A percentile compares a stretch with the other conserved stretches of the same genome.
These are phyloP conservation scores for Colletotrichum falcatum DNA, from an alignment of 2,329 filamentous ascomycete genomes.

Conservation along the genomic window DNA sequence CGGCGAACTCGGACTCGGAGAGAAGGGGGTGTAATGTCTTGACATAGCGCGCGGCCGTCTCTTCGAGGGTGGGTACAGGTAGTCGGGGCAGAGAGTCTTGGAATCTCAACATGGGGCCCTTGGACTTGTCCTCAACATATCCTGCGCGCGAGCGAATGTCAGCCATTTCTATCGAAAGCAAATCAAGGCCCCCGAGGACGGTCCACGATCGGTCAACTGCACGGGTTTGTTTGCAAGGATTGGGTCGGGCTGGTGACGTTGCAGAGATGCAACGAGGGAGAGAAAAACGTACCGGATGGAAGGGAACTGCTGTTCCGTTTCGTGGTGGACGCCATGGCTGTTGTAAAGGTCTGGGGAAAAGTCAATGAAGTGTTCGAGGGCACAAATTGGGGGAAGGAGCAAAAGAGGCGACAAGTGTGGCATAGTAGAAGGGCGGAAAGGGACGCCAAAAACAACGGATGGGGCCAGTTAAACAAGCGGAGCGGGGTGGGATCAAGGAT, in stretches of 20 bases:
- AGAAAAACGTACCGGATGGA: constrained; percentile 58
- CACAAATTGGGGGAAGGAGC: constrained; percentile 10
- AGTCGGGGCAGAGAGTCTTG: constrained; percentile 86
- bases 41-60: constrained; percentile 83
- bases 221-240: neutral
- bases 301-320: constrained; percentile 70
- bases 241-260: neutral
- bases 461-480: constrained; percentile 20
- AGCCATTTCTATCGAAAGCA: constrained; percentile 4
- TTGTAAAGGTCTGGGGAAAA: constrained; percentile 43
- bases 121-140: constrained; percentile 83
- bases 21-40: constrained; percentile 83
- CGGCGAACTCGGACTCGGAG: constrained; percentile 74
- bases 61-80: constrained; percentile 84
- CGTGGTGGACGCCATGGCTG: constrained; percentile 64
- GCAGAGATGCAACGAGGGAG: neutral
- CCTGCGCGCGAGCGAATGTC: constrained; percentile 57
- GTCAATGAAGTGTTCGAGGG: constrained; percentile 2
- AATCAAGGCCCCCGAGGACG: constrained; percentile 1
- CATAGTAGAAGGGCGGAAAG: constrained; percentile 4
- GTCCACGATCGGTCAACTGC: neutral
- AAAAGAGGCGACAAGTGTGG: neutral
- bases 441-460: constrained; percentile 12
- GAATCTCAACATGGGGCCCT: constrained; percentile 85
- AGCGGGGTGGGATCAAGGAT: constrained; percentile 27